Evolutionary conservation across 2,329 filamentous ascomycete species (phyloP).

Genomic region (Didymella arachidicola): DNA sequence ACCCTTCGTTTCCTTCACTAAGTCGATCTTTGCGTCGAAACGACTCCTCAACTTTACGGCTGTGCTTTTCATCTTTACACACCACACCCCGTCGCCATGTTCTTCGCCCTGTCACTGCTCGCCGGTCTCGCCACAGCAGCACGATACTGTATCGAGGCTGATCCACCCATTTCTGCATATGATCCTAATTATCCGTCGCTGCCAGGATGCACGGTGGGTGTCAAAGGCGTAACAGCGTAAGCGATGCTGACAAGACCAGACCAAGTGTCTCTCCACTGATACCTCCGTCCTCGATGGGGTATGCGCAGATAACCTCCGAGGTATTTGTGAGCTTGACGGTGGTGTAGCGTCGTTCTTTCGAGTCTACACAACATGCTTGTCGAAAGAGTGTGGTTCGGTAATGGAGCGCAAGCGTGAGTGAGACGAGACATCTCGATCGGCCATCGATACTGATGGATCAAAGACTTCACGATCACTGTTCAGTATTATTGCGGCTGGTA

Average conservation of each 20-base stretch:
- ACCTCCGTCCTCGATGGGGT: constrained; percentile 1
- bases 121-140: not conserved
- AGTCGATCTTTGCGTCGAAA: not conserved
- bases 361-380: not conserved
- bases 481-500: not conserved
- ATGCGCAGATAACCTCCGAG: constrained; percentile 9
- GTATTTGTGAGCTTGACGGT: constrained; percentile 5
- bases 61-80: not conserved
- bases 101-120: not conserved
- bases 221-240: no score
- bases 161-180: not conserved
- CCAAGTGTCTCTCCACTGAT: not conserved
- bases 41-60: not conserved
- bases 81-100: not conserved
- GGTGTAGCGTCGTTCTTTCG: constrained; percentile 8
- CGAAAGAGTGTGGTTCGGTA: not conserved
- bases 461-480: not conserved
- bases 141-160: constrained; percentile 1
- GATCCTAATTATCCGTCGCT: not conserved
- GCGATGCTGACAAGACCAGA: not conserved
- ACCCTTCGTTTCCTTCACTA: not conserved
- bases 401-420: not conserved
- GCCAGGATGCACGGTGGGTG: not conserved
- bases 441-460: not conserved
- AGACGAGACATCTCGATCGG: no score